Conservation (phyloP, 495 filamentous ascomycete species). For the Talaromyces ruber region DNA sequence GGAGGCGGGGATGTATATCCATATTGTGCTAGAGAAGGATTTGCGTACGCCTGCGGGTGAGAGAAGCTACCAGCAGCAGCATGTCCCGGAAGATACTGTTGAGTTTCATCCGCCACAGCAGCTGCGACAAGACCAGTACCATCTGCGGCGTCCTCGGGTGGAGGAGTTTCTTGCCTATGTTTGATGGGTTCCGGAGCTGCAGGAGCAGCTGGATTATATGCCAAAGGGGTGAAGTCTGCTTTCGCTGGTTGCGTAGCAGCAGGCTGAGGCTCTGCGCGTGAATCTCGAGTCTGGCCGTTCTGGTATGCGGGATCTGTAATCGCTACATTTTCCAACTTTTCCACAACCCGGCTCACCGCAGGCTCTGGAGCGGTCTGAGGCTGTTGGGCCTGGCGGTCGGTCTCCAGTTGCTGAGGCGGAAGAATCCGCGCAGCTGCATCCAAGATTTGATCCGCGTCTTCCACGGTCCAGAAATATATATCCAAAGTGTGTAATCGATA, state of each 20-base stretch:
- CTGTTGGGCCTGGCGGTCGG: constrained; percentile 39
- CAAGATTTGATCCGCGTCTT: constrained; percentile 68
- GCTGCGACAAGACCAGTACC: constrained; percentile 67
- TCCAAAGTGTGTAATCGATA: constrained; percentile 77
- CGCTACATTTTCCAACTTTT: constrained; percentile 73
- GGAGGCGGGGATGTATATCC: constrained; percentile 1
- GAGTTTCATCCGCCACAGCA: constrained; percentile 52
- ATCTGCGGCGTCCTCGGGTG: constrained; percentile 59
- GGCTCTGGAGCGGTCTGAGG: constrained; percentile 36
- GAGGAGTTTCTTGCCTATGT: constrained; percentile 84
- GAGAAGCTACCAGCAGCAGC: constrained; percentile 5
- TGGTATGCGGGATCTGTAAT: constrained; percentile 56
- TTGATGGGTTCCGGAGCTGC: constrained; percentile 74
- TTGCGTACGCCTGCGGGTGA: constrained; percentile 11
- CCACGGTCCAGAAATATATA: constrained; percentile 79
- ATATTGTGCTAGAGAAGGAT: constrained; percentile 9
- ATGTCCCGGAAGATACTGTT: constrained; percentile 22
- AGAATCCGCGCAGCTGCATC: constrained; percentile 54
- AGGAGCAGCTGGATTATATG: constrained; percentile 87
- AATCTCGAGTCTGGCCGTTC: constrained; percentile 43
- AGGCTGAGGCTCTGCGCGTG: constrained; percentile 31
- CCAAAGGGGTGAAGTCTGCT: constrained; percentile 53
- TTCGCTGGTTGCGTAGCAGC: constrained; percentile 26
- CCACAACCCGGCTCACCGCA: constrained; percentile 69
- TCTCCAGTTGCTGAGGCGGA: constrained; percentile 47